Base-by-base conservation (phyloP, 768 basidiomycete species). In the Termitomyces sp. region DNA sequence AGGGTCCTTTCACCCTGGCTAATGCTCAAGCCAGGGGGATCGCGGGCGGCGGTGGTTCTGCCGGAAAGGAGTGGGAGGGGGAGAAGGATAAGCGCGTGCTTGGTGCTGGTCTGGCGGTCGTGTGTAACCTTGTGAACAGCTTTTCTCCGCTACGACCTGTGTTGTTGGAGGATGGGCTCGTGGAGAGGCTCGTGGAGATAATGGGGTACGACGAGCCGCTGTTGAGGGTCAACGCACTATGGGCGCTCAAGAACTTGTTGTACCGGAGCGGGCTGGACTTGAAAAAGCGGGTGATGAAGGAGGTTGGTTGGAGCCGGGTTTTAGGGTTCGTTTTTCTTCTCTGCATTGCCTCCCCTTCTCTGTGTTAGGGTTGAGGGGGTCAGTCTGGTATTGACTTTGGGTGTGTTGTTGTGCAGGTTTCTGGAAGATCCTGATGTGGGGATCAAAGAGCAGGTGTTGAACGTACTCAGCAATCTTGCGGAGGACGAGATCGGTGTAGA, bases 71-170 rank as follows among this genome's bases (percentile, higher is more conserved):
- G 47, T 9, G 49, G 51, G 39, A 71, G 63, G 69, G 72, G 55
- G 70, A 74, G 58, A 81, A 81, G 59, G 90, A 92, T 66, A 71
- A 80, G 46, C 74, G 89, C 14, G 92, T 94, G 22, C 76, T 84
- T 20, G 76, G 78, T 53, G 90, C 88, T 0, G 88, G 90, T 0
- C 70, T 91, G 1, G 79, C 85, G 0, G 87, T 85, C 5, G 79
- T 96, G 4, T 92, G 92, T 70, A 96, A 97, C 68, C 79, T 95
- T 43, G 83, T 95, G 8, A 87, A 85, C 53, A 90, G 92, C 53
- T 94, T 92, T 70, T 93, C 92, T 12, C 92, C 93, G n/a, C 5
- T 53, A 3, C 26, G 46, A 9, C 57, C 91, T 86, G 78, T 77
- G 7, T 80, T 90, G 57, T 71, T 94, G 14, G 81, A 85, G 32